These are phyloP conservation scores for Termitomyces sp. DNA, from an alignment of 768 basidiomycete genomes.

Conservation along the genomic window DNA sequence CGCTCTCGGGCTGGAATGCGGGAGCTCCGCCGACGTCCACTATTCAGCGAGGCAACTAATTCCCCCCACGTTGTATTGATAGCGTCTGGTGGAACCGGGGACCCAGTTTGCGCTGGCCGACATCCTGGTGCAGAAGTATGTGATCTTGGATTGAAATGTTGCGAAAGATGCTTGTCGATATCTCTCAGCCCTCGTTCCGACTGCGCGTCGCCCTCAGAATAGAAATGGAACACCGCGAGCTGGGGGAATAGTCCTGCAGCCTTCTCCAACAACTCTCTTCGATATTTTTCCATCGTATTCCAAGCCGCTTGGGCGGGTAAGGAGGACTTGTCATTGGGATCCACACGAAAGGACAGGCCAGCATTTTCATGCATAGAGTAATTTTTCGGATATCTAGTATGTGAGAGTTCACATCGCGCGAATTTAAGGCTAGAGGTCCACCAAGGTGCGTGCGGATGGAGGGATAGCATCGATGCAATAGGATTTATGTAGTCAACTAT, in stretches of 20 bases:
- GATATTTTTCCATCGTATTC: constrained; percentile 1
- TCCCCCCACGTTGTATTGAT: background rate
- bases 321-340: background rate
- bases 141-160: background rate
- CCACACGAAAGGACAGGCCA: background rate
- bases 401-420: background rate
- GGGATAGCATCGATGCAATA: constrained; percentile 7
- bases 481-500: background rate
- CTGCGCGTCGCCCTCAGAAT: background rate
- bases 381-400: background rate
- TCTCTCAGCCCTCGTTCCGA: background rate
- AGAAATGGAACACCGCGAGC: constrained; percentile 8
- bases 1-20: background rate
- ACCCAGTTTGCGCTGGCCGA: background rate
- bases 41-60: background rate
- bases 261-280: background rate
- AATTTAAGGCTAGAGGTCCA: constrained; percentile 7
- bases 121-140: background rate
- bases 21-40: background rate
- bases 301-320: background rate
- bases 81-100: background rate
- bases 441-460: constrained; percentile 2
- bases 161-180: background rate
- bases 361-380: constrained; percentile 1
- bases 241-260: background rate